Evolutionary conservation across 768 basidiomycete genomes (phyloP).

Genomic region (Amanita polypyramis): DNA sequence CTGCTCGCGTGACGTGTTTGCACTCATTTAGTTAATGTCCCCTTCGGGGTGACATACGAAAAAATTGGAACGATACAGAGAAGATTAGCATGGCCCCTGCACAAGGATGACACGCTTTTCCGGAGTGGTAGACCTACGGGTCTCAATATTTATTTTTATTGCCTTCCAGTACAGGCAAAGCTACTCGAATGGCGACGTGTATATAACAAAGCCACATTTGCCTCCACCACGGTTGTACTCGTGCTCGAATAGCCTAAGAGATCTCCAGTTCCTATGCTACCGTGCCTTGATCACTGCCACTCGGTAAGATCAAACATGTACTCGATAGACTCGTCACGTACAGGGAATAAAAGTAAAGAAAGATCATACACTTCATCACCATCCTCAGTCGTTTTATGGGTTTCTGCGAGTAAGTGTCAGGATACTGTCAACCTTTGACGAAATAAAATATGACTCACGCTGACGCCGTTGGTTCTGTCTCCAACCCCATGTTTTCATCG

Average conservation of each 20-base stretch:
- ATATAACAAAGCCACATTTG: too few relatives aligned
- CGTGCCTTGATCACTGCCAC: too few relatives aligned
- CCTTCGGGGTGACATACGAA: slow-evolving; percentile 92
- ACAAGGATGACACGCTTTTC: slow-evolving; percentile 99
- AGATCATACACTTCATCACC: background rate
- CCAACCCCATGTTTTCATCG: slow-evolving; percentile 31
- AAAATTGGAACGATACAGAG: slow-evolving; percentile 99
- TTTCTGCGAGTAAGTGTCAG: background rate
- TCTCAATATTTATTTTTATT: slow-evolving; percentile 52
- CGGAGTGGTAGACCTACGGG: slow-evolving; percentile 73
- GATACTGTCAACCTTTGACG: background rate
- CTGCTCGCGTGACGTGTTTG: background rate
- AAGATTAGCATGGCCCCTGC: slow-evolving; percentile 99
- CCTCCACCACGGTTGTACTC: too few relatives aligned
- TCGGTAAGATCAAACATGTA: too few relatives aligned
- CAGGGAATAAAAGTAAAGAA: background rate
- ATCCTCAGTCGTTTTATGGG: background rate
- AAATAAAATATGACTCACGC: background rate
- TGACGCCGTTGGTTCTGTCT: slow-evolving; percentile 23
- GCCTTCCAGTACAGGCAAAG: too few relatives aligned
- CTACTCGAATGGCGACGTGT: too few relatives aligned
- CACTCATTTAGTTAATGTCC: slow-evolving; percentile 30
- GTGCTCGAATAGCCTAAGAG: too few relatives aligned
- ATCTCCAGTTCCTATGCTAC: too few relatives aligned
- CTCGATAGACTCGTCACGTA: too few relatives aligned